Percentiles rank a stretch among this genome's conserved stretches.
These are phyloP conservation scores for Heritiera fomes DNA, from an alignment of 345 rosid species.

Conservation along the genomic window DNA sequence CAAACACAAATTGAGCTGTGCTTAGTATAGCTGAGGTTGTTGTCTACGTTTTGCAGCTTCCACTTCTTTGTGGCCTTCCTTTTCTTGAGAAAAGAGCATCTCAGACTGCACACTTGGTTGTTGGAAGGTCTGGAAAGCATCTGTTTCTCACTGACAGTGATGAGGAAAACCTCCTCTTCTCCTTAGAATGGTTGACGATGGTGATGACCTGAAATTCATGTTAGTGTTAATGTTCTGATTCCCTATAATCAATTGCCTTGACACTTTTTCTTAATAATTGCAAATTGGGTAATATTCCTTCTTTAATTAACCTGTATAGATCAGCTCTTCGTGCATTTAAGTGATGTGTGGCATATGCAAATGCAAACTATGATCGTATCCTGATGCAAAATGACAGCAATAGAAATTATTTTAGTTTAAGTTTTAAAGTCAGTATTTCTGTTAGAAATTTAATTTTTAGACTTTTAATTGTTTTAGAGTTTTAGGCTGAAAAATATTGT, in stretches of 20 bases:
- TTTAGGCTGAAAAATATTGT: too few species aligned
- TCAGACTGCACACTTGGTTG: constrained; percentile 82
- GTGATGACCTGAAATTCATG: constrained; percentile 73
- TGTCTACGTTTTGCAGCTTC: constrained; percentile 53
- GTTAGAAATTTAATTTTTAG: too few species aligned
- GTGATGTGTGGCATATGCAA: constrained; percentile 91
- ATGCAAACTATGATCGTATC: constrained; percentile 83
- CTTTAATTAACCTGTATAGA: constrained; percentile 48
- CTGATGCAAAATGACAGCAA: too few species aligned
- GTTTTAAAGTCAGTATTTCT: too few species aligned
- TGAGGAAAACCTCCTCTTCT: constrained; percentile 80
- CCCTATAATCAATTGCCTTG: not conserved
- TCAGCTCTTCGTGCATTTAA: constrained; percentile 80
- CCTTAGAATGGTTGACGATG: constrained; percentile 80
- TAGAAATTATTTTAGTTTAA: too few species aligned
- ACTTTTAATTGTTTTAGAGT: too few species aligned
- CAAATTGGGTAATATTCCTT: constrained; percentile 22
- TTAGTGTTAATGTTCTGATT: constrained; percentile 33
- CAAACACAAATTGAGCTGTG: not conserved
- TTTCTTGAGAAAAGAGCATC: constrained; percentile 89
- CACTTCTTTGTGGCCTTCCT: constrained; percentile 88
- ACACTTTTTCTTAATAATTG: not conserved
- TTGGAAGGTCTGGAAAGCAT: constrained; percentile 90
- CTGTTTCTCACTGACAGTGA: constrained; percentile 82
- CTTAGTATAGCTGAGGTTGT: not conserved